phyloP scores from a whole-genome alignment of 2,329 filamentous ascomycete species.

The Trichoderma sp. region DNA sequence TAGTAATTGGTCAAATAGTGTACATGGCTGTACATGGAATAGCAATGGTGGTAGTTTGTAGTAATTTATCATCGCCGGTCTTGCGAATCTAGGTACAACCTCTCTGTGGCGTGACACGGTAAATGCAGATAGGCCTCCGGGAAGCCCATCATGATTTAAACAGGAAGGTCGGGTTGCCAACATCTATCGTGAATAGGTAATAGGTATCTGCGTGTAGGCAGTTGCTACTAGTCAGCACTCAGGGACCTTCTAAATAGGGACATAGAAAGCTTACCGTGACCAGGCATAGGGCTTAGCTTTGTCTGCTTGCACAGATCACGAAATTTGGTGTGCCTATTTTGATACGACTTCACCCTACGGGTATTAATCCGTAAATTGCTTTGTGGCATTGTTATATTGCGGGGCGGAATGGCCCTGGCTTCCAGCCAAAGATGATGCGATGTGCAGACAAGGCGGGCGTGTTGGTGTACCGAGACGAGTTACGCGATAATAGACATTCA shows the following conservation, averaged over 20 bases:
- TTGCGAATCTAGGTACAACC: not conserved
- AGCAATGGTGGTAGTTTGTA: not conserved
- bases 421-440: not conserved
- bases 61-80: not conserved
- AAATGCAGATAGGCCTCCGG: not conserved
- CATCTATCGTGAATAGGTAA: not conserved
- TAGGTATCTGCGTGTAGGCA: not conserved
- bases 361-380: not conserved
- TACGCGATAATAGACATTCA: not conserved
- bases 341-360: conserved; percentile 8
- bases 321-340: not conserved
- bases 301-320: not conserved
- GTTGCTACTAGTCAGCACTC: not conserved
- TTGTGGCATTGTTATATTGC: not conserved
- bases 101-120: not conserved
- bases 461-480: not conserved
- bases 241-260: conserved; percentile 10
- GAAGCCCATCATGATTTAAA: not conserved
- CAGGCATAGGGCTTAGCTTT: not conserved
- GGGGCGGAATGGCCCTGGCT: not conserved
- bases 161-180: not conserved
- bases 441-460: not conserved
- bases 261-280: not conserved
- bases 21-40: not conserved
- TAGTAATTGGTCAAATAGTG: not conserved